Evolutionary conservation across 2,329 filamentous ascomycete species (phyloP), one percentile per base, ranked within the genome.

Genomic region (Phialemoniopsis sp.): DNA sequence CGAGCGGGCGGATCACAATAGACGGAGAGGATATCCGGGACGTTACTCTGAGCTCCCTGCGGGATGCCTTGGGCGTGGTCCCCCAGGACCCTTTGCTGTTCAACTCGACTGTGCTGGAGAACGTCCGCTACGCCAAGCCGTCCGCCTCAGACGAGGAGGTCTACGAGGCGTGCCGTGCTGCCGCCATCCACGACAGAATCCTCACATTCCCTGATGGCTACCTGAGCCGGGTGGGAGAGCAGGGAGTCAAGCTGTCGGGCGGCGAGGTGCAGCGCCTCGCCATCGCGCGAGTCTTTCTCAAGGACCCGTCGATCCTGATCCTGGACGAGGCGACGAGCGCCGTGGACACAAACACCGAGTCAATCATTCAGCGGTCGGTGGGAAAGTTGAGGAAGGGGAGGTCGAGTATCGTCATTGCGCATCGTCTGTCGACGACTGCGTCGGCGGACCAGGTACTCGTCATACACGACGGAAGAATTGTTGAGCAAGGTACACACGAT

Each of bases 391-490:
- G 32, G 13, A 32, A 29, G 13, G 36, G 30, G 16, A 39, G 41
- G 21, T 43, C 45, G 8, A 36, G 38, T 0, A 77, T 85, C 35
- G 68, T 77, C 8, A 80, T 84, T 46, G 84, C 86, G 1, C 83
- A 88, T 58, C 70, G 83, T 5, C 66, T 88, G 3, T 82, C 80
- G 0, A 87, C 83, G 0, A 82, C 87, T 46, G 80, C 79, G 53
- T 78, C 84, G 46, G 87, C 87, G 2, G 82, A 91, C 50, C 76
- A 79, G 16, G 91, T 93, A 36, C 66, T 89, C 4, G 87, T 91
- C 1, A 58, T 91, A 34, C 72, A 81, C 32, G 74, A 82, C 47
- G 87, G 87, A 3, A 60, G 70, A 36, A 73, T 87, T 0, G 70
- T 82, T 7, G 86, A 93, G 57, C 66, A 80, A 46, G 87, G 87